Conservation (phyloP, 2,329 filamentous ascomycete genomes). For the Hymenoscyphus linearis region DNA sequence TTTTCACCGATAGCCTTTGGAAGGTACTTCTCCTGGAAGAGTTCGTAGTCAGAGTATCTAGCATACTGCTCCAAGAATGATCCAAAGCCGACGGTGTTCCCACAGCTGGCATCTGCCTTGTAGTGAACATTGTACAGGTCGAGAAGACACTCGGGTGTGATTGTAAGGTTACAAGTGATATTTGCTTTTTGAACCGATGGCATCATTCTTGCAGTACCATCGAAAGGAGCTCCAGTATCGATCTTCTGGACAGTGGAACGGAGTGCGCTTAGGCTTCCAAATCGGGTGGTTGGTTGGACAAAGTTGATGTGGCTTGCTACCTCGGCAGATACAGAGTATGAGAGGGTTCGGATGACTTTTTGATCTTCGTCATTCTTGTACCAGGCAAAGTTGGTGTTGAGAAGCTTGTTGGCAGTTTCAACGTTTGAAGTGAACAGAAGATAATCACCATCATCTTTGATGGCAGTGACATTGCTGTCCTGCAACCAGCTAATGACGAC, state of each 20-base stretch:
- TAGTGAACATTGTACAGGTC: constrained; percentile 29
- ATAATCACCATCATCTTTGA: constrained; percentile 35
- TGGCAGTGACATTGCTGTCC: constrained; percentile 28
- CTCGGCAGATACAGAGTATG: constrained; percentile 36
- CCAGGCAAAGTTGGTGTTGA: constrained; percentile 37
- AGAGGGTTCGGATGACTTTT: constrained; percentile 35
- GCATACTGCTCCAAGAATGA: constrained; percentile 19
- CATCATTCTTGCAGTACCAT: constrained; percentile 11
- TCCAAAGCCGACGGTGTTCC: constrained; percentile 17
- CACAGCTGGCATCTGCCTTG: constrained; percentile 12
- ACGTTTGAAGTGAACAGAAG: constrained; percentile 26
- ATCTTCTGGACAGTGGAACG: constrained; percentile 11
- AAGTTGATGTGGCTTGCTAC: constrained; percentile 35
- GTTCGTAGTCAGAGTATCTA: constrained; percentile 34
- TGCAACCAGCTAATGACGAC: constrained; percentile 40
- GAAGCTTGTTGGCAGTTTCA: constrained; percentile 33
- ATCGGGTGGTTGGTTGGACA: constrained; percentile 39
- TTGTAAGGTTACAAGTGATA: constrained; percentile 26
- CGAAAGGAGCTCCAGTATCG: constrained; percentile 10
- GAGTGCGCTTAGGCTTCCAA: constrained; percentile 20
- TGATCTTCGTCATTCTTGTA: constrained; percentile 30
- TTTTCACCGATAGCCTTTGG: constrained; percentile 38
- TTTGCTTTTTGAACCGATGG: constrained; percentile 8
- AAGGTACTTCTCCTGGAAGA: constrained; percentile 41
- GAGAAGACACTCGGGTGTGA: constrained; percentile 31